Percentiles rank a stretch among this genome's conserved stretches.
Evolutionary conservation across 345 rosid species (phyloP).

Genomic region (Corchorus capsularis): DNA sequence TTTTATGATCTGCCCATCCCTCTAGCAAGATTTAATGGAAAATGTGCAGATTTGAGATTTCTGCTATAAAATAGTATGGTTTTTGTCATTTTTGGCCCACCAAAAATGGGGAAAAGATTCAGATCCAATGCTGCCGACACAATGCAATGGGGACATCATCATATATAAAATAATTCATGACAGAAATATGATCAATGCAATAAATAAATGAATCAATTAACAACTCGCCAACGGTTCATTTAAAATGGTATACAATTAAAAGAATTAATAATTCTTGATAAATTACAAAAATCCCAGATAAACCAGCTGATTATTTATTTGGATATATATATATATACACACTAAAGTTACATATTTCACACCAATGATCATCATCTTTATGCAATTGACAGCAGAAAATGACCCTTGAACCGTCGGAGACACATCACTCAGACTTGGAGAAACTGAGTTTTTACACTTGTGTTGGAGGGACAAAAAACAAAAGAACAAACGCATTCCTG

Average conservation of each 20-base stretch:
- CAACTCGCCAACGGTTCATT: background rate
- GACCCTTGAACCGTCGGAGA: constrained; percentile 19
- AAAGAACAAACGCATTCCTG: constrained; percentile 19
- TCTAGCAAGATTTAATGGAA: background rate
- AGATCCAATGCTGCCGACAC: constrained; percentile 3
- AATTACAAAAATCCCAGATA: constrained; percentile 7
- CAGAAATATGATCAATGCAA: background rate
- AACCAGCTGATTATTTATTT: constrained; percentile 29
- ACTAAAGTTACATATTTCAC: constrained; percentile 26
- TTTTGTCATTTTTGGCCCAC: background rate
- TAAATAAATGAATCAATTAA: background rate
- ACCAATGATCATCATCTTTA: background rate
- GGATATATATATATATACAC: constrained; percentile 14
- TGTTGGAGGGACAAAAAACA: background rate
- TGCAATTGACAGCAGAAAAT: constrained; percentile 9
- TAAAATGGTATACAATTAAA: constrained; percentile 1
- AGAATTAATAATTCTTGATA: background rate
- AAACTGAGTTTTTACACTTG: constrained; percentile 16
- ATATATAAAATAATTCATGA: background rate
- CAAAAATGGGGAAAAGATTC: background rate
- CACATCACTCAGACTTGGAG: constrained; percentile 4
- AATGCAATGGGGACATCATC: background rate
- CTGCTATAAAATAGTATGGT: background rate
- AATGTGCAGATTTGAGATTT: background rate
- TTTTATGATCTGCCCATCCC: background rate